Evolutionary conservation across 129 eudicot species (phyloP), one percentile per base, ranked within the genome.

Genomic region (Smallanthus sonchifolius): DNA sequence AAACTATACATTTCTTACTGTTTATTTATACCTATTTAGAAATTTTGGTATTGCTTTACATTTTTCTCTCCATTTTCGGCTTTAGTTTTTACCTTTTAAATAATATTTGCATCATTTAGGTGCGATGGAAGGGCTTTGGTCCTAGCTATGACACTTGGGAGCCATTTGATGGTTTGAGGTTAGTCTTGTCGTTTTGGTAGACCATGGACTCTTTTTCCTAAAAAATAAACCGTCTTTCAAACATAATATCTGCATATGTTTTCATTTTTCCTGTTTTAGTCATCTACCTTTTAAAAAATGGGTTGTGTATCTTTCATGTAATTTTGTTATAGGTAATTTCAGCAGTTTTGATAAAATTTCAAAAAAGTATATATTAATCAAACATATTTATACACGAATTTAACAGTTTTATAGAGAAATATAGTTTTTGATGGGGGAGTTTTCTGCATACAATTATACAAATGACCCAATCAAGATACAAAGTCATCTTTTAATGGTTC

Each of bases 111-210:
- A n/a, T 65, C 44, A 52, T 70, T 40, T 75, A 91, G 97, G 86
- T 91, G 16, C 84, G 91, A 10, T 91, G 97, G 97, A 86, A 79
- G 79, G 97, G 97, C 1, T 91, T 84, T 85, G 91, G 89, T 45
- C 82, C 87, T 35, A 79, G 73, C 36, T 81, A 86, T 2, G 96
- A 91, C 79, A 91, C 97, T 14, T 91, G 96, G 97, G 96, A 91
- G 74, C 97, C 96, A 4, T 35, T 76, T 2, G 86, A 88, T 49
- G 88, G 89, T 14, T 75, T 91, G 65, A 74, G 92, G 97, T 86
- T 32, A 32, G 64, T 63, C 38, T 1, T 43, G 17, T 43, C 56
- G 16, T 52, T 63, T 69, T 35, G 63, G 13, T 67, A 48, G 63
- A 9, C 8, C 48, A 63, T 28, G 34, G 1, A 45, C 17, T 60